Percentiles rank a stretch among this genome's conserved stretches.
Evolutionary conservation across 202 grass and related monocot genomes (phyloP).

Genomic region (Hordeum pubiflorum): DNA sequence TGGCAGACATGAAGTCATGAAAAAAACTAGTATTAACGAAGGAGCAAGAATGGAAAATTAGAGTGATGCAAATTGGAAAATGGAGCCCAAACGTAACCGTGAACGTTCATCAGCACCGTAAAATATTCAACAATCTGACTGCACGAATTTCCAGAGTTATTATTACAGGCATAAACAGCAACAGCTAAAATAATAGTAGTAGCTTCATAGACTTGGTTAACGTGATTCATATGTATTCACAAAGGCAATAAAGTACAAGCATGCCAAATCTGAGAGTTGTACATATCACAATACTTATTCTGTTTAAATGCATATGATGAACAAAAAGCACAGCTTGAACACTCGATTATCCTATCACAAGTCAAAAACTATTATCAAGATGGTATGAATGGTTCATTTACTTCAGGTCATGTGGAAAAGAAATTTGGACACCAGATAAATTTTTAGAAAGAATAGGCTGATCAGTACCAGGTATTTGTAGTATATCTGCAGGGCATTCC

Average conservation of each 20-base stretch:
- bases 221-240: neutral
- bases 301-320: neutral
- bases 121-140: neutral
- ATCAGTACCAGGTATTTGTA: neutral
- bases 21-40: neutral
- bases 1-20: neutral
- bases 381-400: neutral
- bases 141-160: neutral
- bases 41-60: neutral
- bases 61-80: constrained; percentile 4
- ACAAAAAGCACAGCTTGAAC: neutral
- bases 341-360: neutral
- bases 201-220: neutral
- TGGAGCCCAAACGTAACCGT: neutral
- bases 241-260: neutral
- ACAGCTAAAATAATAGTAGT: neutral
- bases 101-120: neutral
- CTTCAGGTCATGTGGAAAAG: neutral
- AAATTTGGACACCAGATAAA: too few species aligned
- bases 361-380: neutral
- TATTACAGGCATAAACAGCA: neutral
- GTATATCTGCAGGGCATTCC: neutral
- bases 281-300: neutral
- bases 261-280: constrained; percentile 11
- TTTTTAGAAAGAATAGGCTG: neutral